Evolutionary conservation across 2,329 filamentous ascomycete genomes (phyloP).

Genomic region (Talaromyces islandicus): DNA sequence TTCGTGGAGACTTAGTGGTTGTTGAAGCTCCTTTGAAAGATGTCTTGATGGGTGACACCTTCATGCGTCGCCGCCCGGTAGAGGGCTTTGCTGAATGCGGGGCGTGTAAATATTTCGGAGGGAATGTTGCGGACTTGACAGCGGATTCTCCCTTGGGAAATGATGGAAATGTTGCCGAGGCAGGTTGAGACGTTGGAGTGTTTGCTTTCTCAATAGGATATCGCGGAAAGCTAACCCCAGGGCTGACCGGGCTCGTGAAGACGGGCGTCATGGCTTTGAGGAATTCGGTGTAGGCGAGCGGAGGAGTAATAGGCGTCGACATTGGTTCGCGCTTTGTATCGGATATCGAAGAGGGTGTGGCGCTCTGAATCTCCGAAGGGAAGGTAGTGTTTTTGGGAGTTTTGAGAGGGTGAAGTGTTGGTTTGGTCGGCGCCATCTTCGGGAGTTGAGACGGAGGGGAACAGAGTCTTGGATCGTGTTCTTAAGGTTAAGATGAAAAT

Average conservation of each 20-base stretch:
- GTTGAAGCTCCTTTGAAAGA: no score
- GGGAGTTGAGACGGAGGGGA: no score
- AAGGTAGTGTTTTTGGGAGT: conserved; percentile 40
- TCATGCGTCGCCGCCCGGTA: no score
- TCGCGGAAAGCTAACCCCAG: conserved; percentile 48
- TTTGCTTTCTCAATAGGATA: conserved; percentile 22
- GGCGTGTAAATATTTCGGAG: no score
- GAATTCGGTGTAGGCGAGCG: conserved; percentile 85
- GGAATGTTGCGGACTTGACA: no score
- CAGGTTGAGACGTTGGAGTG: conserved; percentile 31
- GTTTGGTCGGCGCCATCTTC: conserved; percentile 28
- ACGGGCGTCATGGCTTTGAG: conserved; percentile 71
- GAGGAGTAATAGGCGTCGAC: conserved; percentile 83
- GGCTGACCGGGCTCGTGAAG: conserved; percentile 62
- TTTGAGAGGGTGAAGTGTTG: conserved; percentile 35
- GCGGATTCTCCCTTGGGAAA: no score
- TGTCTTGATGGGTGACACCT: no score
- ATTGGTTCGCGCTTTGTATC: conserved; percentile 61
- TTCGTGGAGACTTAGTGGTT: conserved; percentile 62
- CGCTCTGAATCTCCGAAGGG: conserved; percentile 56
- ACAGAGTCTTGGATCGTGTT: no score
- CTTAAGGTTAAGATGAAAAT: no score
- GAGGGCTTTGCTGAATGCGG: no score
- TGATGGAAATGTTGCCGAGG: no score
- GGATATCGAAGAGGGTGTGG: conserved; percentile 49